A percentile compares a stretch with the other conserved stretches of the same genome.
Evolutionary conservation across 306 rosid genomes (phyloP).

Genomic region (Amphicarpaea edgeworthii): DNA sequence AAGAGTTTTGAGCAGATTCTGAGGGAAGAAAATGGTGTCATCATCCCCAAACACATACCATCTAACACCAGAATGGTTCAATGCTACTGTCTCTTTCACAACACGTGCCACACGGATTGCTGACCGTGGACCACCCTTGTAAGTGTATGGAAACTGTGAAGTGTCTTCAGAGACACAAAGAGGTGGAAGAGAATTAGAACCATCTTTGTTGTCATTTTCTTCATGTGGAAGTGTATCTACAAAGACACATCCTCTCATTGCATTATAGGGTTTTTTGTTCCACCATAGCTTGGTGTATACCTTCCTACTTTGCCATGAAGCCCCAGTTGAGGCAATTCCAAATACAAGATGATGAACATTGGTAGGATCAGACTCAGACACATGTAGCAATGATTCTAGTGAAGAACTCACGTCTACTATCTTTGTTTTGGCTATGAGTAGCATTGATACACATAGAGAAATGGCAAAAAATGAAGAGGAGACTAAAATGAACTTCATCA

Average conservation of each 20-base stretch:
- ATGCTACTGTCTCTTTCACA: constrained; percentile 67
- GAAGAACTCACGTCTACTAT: neutral
- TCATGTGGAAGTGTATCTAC: constrained; percentile 57
- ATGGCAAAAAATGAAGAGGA: constrained; percentile 54
- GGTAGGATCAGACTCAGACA: constrained; percentile 43
- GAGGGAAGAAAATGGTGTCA: constrained; percentile 78
- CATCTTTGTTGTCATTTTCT: constrained; percentile 2
- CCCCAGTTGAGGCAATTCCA: constrained; percentile 69
- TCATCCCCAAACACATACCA: constrained; percentile 97
- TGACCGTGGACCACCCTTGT: constrained; percentile 55
- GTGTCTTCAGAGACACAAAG: constrained; percentile 73
- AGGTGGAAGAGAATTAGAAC: constrained; percentile 65
- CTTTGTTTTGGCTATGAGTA: constrained; percentile 46
- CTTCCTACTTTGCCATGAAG: constrained; percentile 67
- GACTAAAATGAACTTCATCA: constrained; percentile 51
- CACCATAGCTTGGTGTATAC: constrained; percentile 70
- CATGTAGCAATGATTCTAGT: neutral
- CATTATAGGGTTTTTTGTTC: constrained; percentile 55
- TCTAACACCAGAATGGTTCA: constrained; percentile 64
- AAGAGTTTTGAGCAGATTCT: constrained; percentile 79
- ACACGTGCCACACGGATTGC: constrained; percentile 85
- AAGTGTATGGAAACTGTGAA: constrained; percentile 69
- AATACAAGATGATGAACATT: constrained; percentile 70
- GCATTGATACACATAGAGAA: constrained; percentile 52
- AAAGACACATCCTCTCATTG: constrained; percentile 75